A percentile compares a stretch with the other conserved stretches of the same genome.
phyloP scores from a whole-genome alignment of 345 rosid species.

The Melaleuca quinquenervia region DNA sequence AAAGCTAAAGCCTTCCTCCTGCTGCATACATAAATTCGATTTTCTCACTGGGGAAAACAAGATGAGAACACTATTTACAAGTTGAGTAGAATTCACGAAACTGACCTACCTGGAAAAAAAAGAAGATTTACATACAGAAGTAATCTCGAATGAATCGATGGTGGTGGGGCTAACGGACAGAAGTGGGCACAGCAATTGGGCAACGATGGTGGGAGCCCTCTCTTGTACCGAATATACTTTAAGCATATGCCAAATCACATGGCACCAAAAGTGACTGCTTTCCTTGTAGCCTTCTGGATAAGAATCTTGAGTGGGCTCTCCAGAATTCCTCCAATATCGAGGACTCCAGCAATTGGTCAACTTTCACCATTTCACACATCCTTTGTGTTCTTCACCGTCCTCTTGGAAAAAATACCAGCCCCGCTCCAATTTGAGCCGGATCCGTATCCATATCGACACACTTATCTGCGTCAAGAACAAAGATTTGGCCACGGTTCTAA shows the following conservation, averaged over 20 bases:
- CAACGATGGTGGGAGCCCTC: neutral
- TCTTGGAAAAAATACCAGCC: neutral
- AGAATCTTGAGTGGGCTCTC: slow-evolving; percentile 23
- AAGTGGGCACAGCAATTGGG: neutral
- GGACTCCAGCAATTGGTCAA: neutral
- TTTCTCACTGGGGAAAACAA: neutral
- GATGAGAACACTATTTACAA: neutral
- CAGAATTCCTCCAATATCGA: neutral
- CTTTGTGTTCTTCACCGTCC: neutral
- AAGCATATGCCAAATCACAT: neutral
- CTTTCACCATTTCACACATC: neutral
- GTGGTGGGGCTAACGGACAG: neutral
- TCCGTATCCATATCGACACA: neutral
- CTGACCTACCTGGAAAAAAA: neutral
- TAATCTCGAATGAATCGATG: neutral
- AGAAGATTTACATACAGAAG: neutral
- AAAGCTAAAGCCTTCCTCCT: neutral
- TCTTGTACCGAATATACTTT: neutral
- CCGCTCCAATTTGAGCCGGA: neutral
- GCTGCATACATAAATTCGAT: neutral
- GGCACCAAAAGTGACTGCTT: neutral
- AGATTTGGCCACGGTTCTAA: neutral
- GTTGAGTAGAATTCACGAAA: neutral
- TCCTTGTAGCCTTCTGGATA: slow-evolving; percentile 14
- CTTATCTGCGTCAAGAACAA: neutral